Conservation (phyloP, 495 filamentous ascomycete genomes). For the Tetracladium marchalianum region DNA sequence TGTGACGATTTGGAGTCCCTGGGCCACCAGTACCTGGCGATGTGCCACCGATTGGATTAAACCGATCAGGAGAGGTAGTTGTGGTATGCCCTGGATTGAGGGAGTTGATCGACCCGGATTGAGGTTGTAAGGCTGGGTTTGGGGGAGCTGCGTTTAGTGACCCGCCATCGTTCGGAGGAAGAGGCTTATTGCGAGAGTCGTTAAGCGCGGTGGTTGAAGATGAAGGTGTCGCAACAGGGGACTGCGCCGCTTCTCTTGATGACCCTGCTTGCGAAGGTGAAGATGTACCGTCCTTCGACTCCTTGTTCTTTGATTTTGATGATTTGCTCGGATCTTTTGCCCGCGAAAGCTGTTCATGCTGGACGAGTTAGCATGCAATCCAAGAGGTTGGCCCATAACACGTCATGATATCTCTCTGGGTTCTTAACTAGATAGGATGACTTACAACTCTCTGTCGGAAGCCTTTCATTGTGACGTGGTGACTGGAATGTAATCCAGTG, state of each 20-base stretch:
- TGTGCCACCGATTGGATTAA: conserved; percentile 25
- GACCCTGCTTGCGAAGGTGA: conserved; percentile 52
- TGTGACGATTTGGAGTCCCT: conserved; percentile 59
- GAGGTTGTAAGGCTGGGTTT: conserved; percentile 31
- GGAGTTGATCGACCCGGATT: conserved; percentile 24
- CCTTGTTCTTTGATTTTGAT: conserved; percentile 85
- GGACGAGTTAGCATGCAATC: conserved; percentile 20
- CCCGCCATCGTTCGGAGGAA: conserved; percentile 57
- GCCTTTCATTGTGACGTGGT: conserved; percentile 61
- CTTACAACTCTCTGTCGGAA: conserved; percentile 97
- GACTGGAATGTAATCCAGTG: no score
- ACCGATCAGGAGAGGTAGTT: conserved; percentile 32
- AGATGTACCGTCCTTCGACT: conserved; percentile 64
- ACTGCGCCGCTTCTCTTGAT: conserved; percentile 41
- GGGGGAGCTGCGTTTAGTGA: conserved; percentile 37
- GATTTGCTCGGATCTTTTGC: conserved; percentile 86
- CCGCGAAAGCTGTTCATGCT: conserved; percentile 72
- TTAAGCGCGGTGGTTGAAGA: conserved; percentile 83
- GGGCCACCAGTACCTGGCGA: conserved; percentile 40
- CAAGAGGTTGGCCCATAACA: conserved; percentile 15
- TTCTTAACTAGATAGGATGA: conserved; percentile 18
- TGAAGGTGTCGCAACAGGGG: conserved; percentile 56
- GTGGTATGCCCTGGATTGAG: conserved; percentile 17
- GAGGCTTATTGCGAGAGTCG: conserved; percentile 73
- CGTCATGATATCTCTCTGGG: not conserved